Evolutionary conservation across 1,284 basidiomycete genomes (phyloP).

Genomic region (Hymenochaete sp.): DNA sequence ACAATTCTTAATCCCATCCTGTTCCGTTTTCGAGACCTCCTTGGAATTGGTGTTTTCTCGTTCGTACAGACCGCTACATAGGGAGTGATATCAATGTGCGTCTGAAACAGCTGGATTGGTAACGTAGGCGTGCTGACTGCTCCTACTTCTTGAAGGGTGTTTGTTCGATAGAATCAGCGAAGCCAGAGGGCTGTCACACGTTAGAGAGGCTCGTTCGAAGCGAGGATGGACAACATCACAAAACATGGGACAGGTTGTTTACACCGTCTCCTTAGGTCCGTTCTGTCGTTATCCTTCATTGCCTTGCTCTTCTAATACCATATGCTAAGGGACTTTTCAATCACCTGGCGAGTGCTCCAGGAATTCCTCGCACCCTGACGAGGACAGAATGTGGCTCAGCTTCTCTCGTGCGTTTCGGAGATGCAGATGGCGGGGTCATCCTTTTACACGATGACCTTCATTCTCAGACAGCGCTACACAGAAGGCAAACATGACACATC

Average conservation of each 20-base stretch:
- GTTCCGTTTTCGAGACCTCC: slow-evolving; percentile 74
- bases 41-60: slow-evolving; percentile 81
- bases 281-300: no score
- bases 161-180: slow-evolving; percentile 4
- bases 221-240: slow-evolving; percentile 1
- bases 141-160: slow-evolving; percentile 5
- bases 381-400: slow-evolving; percentile 93
- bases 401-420: slow-evolving; percentile 95
- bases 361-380: slow-evolving; percentile 74
- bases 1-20: background rate
- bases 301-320: no score
- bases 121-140: background rate
- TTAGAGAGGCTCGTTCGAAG: slow-evolving; percentile 12
- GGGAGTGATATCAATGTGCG: slow-evolving; percentile 69
- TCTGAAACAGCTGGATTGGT: no score
- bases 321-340: slow-evolving; percentile 62
- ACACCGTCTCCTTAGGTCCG: slow-evolving; percentile 12
- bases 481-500: slow-evolving; percentile 91
- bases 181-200: slow-evolving; percentile 8
- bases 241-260: slow-evolving; percentile 27
- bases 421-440: slow-evolving; percentile 93
- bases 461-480: slow-evolving; percentile 86
- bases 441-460: slow-evolving; percentile 91
- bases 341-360: slow-evolving; percentile 76
- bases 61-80: slow-evolving; percentile 88